These are phyloP conservation scores for Protomyces arabidopsidicola DNA, from an alignment of 1,139 yeast species.

Conservation along the genomic window DNA sequence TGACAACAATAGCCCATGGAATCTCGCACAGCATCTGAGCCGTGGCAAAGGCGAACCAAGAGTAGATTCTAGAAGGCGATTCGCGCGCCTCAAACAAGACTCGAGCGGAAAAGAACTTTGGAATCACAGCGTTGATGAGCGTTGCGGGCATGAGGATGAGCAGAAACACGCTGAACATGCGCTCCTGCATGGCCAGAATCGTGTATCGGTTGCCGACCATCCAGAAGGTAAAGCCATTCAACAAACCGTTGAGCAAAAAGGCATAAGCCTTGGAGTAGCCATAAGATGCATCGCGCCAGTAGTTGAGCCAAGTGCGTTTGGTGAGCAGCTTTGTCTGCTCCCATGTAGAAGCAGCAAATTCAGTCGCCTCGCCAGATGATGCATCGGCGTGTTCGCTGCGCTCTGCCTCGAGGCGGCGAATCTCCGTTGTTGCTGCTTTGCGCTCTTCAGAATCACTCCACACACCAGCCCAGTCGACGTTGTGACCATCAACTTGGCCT, in stretches of 20 bases:
- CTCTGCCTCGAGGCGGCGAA: slow-evolving; percentile 32
- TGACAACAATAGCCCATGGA: slow-evolving; percentile 53
- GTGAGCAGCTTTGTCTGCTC: slow-evolving; percentile 54
- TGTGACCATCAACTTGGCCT: slow-evolving; percentile 56
- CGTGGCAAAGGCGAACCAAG: slow-evolving; percentile 55
- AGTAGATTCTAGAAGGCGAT: slow-evolving; percentile 59
- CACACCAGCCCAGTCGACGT: slow-evolving; percentile 58
- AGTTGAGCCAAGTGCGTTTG: slow-evolving; percentile 53
- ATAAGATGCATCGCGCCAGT: slow-evolving; percentile 70
- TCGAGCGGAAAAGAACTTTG: slow-evolving; percentile 45
- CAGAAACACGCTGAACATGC: slow-evolving; percentile 54
- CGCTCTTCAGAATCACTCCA: slow-evolving; percentile 61
- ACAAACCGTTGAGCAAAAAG: slow-evolving; percentile 47
- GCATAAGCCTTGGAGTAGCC: slow-evolving; percentile 62
- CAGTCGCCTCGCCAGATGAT: neutral
- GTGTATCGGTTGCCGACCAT: slow-evolving; percentile 44
- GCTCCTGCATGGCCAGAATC: slow-evolving; percentile 50
- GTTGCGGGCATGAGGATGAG: slow-evolving; percentile 50
- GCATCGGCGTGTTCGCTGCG: slow-evolving; percentile 28
- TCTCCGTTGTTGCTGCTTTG: slow-evolving; percentile 40
- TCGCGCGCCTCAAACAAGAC: slow-evolving; percentile 61
- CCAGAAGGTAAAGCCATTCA: slow-evolving; percentile 55
- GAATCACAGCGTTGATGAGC: slow-evolving; percentile 54
- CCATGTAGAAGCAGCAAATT: slow-evolving; percentile 45
- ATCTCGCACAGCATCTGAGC: slow-evolving; percentile 52